These are phyloP conservation scores for Hyphopichia burtonii DNA, from an alignment of 1,139 yeast species.

Conservation along the genomic window DNA sequence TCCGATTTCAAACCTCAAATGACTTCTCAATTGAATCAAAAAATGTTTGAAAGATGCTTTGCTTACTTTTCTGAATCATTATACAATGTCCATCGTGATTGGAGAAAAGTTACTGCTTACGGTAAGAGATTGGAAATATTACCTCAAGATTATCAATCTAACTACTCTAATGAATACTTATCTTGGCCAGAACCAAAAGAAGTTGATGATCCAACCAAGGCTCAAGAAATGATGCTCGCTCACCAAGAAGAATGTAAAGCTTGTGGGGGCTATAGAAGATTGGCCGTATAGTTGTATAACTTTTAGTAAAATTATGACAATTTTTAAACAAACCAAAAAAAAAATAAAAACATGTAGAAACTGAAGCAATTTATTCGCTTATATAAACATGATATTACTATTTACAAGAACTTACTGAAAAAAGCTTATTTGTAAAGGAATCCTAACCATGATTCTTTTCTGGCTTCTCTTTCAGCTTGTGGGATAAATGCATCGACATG, in stretches of 20 bases:
- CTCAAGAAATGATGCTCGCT: conserved; percentile 45
- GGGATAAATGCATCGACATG: conserved; percentile 81
- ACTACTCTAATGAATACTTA: conserved; percentile 52
- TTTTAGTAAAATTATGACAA: no score
- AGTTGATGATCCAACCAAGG: conserved; percentile 43
- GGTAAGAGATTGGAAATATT: conserved; percentile 55
- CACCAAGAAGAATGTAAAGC: conserved; percentile 49
- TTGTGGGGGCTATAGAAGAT: conserved; percentile 52
- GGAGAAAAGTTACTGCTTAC: conserved; percentile 55
- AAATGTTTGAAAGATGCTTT: conserved; percentile 53
- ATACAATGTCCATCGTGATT: conserved; percentile 55
- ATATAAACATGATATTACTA: neutral
- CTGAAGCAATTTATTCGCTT: no score
- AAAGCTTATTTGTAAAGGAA: conserved; percentile 45
- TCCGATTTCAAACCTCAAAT: conserved; percentile 49
- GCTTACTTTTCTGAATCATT: conserved; percentile 55
- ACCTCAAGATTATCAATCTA: conserved; percentile 48
- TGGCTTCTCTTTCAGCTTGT: conserved; percentile 55
- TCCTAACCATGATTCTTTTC: conserved; percentile 56
- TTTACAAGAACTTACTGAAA: neutral
- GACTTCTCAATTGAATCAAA: conserved; percentile 39
- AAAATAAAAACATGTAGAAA: no score
- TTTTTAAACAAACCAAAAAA: no score
- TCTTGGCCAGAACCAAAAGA: conserved; percentile 52
- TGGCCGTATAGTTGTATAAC: no score